A percentile compares a stretch with the other conserved stretches of the same genome.
Evolutionary conservation across 129 eudicot species (phyloP).

Genomic region (Gnaphalium uliginosum): DNA sequence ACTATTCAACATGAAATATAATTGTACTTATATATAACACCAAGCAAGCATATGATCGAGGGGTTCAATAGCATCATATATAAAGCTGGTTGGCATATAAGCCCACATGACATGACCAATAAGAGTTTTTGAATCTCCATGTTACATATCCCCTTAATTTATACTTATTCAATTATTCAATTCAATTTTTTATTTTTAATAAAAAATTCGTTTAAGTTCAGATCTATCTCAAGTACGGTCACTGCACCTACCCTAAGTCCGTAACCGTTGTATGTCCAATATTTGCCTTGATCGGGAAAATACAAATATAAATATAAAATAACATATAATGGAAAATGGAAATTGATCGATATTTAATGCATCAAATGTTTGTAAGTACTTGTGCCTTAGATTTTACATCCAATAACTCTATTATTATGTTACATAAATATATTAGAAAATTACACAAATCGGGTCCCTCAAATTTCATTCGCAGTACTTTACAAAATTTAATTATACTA

Average conservation of each 20-base stretch:
- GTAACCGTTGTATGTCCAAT: conserved; percentile 21
- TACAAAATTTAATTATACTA: too few species aligned
- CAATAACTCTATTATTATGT: not conserved
- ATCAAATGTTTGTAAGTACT: not conserved
- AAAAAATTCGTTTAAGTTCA: not conserved
- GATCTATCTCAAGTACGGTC: conserved; percentile 28
- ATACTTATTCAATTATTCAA: conserved; percentile 13
- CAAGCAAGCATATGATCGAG: not conserved
- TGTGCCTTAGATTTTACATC: not conserved
- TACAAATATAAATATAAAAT: too few species aligned
- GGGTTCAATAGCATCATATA: not conserved
- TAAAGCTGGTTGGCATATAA: not conserved
- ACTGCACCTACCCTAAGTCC: not conserved
- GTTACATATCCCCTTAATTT: conserved; percentile 31
- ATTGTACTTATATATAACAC: not conserved
- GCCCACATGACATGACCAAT: conserved; percentile 21
- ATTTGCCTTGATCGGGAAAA: not conserved
- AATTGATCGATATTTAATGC: not conserved
- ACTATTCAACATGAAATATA: not conserved
- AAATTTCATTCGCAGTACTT: too few species aligned
- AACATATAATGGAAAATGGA: not conserved
- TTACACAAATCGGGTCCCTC: too few species aligned
- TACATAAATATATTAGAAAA: too few species aligned
- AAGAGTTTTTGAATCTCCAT: conserved; percentile 25
- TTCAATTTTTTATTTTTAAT: not conserved